A percentile compares a stretch with the other conserved stretches of the same genome.
phyloP scores from a whole-genome alignment of 2,329 filamentous ascomycete species.

The Cadophora gregata region DNA sequence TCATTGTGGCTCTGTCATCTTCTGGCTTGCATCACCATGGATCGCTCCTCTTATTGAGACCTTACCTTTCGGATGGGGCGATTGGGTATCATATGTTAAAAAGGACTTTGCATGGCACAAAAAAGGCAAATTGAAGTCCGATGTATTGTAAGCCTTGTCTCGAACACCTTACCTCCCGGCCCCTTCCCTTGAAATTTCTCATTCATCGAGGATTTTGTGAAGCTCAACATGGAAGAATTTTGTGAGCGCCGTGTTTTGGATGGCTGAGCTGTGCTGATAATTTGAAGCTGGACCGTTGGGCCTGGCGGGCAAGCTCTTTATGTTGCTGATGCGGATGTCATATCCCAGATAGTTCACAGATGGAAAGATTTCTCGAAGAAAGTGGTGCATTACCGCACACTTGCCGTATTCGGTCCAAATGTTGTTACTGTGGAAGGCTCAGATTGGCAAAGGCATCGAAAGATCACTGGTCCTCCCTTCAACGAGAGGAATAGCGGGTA shows the following conservation, averaged over 20 bases:
- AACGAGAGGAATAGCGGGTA: constrained; percentile 67
- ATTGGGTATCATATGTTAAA: constrained; percentile 27
- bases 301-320: constrained; percentile 24
- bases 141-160: constrained; percentile 23
- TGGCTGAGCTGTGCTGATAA: not conserved
- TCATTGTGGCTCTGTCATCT: constrained; percentile 17
- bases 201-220: no score
- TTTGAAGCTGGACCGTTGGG: constrained; percentile 22
- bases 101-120: constrained; percentile 29
- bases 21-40: constrained; percentile 30
- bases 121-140: constrained; percentile 27
- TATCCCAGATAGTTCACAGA: constrained; percentile 28
- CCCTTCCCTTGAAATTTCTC: not conserved
- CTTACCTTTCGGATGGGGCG: constrained; percentile 28
- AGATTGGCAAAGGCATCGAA: constrained; percentile 74
- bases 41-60: constrained; percentile 24
- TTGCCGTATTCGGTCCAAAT: constrained; percentile 61
- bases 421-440: constrained; percentile 71
- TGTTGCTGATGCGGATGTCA: constrained; percentile 28
- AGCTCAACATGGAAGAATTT: no score
- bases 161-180: not conserved
- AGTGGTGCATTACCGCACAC: constrained; percentile 27
- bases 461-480: constrained; percentile 72
- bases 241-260: not conserved
- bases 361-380: constrained; percentile 34